Evolutionary conservation across 805 yeast species (phyloP), one percentile per base, ranked within the genome.

Genomic region (Zygoascus bituminiphila): DNA sequence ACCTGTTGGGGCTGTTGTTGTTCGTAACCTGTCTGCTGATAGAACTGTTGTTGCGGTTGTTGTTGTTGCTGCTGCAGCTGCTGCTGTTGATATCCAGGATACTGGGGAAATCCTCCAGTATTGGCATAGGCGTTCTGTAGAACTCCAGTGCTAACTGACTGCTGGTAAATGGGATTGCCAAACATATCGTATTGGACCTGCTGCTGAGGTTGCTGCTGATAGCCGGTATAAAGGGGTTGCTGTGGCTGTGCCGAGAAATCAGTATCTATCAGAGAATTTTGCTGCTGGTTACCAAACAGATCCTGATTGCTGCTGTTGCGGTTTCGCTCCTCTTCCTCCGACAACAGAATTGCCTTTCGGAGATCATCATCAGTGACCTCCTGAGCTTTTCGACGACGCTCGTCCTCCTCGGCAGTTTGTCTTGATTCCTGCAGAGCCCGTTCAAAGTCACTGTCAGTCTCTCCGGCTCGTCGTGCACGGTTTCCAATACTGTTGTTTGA

Each of bases 331-430:
- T 86, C 91, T 67, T 85, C 95, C 58, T 80, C 67, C 40, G 86
- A 77, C 56, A 86, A 72, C 64, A 78, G 77, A 51, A 84, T 70
- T 0, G 94, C 94, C 41, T 79, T 76, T 50, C 77, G 76, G 44
- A 85, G 70, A 23, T 82, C 88, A 19, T 78, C 79, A 54, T 80
- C 84, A 24, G 72, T 65, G 36, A 71, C 75, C 40, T 70, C 75
- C 5, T 55, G 63, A 2, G 51, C 54, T 17, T 54, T 52, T 26
- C 63, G 68, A 42, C 64, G 63, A 53, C 82, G 72, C 53, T 79
- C 84, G 56, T 88, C 96, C 53, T 85, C 89, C 54, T 84, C 88
- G 0, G 95, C 96, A 1, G 95, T 86, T 57, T 73, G 64, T 59
- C 78, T 77, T 46, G 94, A 83, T 60, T 82, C 83, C 57, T 84